Conservation (phyloP, 768 basidiomycete species). For the Mycena olivaceomarginata region DNA sequence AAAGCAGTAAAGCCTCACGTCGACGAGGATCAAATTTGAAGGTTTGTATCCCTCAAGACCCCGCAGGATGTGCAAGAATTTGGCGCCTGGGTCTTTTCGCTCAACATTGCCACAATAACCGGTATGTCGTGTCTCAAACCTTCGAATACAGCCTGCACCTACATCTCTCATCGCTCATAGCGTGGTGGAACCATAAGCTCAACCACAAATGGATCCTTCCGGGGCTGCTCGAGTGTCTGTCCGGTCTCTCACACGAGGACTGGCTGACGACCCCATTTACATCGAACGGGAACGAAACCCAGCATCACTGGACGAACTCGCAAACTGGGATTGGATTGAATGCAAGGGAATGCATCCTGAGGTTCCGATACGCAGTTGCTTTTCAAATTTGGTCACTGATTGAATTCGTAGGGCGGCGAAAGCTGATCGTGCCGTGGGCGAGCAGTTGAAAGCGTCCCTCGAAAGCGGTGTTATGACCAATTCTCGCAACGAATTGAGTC, state of each 20-base stretch:
- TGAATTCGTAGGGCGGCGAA: too few relatives aligned
- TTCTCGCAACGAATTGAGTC: too few relatives aligned
- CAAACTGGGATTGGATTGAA: slow-evolving; percentile 3
- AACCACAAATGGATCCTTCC: slow-evolving; percentile 15
- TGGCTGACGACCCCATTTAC: slow-evolving; percentile 6
- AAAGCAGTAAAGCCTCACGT: slow-evolving; percentile 4
- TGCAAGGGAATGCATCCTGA: slow-evolving; percentile 3
- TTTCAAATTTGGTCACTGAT: too few relatives aligned
- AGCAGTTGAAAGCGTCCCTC: too few relatives aligned
- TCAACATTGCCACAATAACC: background rate
- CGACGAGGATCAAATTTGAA: background rate
- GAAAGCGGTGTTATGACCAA: too few relatives aligned
- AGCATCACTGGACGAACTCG: too few relatives aligned
- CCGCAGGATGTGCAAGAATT: background rate
- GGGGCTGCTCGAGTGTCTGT: slow-evolving; percentile 7
- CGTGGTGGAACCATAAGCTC: slow-evolving; percentile 7
- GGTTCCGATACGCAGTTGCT: too few relatives aligned
- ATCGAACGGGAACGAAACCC: slow-evolving; percentile 5
- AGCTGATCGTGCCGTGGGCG: too few relatives aligned
- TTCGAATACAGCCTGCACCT: background rate
- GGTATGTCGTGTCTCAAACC: background rate
- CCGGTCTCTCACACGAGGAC: slow-evolving; percentile 1
- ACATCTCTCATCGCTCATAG: too few relatives aligned
- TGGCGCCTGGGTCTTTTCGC: slow-evolving; percentile 11
- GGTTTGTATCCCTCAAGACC: background rate